phyloP scores from a whole-genome alignment of 148 eudicot species.

The Silene uniflora region DNA sequence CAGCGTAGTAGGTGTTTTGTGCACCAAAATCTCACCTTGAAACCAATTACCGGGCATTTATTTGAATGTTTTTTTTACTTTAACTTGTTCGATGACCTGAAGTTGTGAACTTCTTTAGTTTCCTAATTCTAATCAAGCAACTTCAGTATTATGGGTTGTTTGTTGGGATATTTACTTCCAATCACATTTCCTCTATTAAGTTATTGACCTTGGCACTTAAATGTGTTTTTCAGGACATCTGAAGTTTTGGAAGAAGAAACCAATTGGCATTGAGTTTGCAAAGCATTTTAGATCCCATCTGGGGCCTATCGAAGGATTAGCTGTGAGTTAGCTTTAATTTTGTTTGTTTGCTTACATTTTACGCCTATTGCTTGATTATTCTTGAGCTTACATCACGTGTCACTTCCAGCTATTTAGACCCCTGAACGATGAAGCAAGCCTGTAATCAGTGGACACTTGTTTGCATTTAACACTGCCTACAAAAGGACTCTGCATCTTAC shows the following conservation, averaged over 20 bases:
- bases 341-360: slow-evolving; percentile 16
- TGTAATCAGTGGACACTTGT: not conserved
- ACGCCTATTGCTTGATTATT: not conserved
- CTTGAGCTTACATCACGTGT: not conserved
- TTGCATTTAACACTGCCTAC: not conserved
- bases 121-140: not conserved
- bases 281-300: slow-evolving; percentile 96
- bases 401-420: not conserved
- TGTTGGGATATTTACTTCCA: not conserved
- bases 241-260: slow-evolving; percentile 97
- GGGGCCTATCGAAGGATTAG: slow-evolving; percentile 93
- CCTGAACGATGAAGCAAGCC: not conserved
- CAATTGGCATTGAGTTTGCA: slow-evolving; percentile 90
- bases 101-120: not conserved
- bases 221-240: slow-evolving; percentile 58
- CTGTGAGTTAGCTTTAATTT: slow-evolving; percentile 58
- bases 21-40: not conserved
- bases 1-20: not conserved
- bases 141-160: not conserved
- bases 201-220: slow-evolving; percentile 3
- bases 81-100: not conserved
- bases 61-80: not conserved
- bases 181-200: not conserved
- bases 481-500: not conserved
- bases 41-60: not conserved